Conservation (phyloP, 75 land plant species). For the Adiantum capillusveneris region DNA sequence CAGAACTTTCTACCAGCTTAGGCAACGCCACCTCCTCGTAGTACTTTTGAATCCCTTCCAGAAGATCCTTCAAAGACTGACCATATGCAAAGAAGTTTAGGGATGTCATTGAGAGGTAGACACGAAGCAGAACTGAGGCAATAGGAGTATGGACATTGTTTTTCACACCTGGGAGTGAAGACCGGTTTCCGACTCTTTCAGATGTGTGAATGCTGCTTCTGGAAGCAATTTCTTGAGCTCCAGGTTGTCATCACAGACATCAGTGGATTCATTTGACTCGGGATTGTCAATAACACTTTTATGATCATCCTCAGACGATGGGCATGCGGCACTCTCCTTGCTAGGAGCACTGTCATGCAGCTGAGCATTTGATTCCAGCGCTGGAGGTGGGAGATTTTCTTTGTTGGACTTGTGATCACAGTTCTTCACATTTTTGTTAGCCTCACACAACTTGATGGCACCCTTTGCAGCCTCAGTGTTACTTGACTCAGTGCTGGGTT, state of each 20-base stretch:
- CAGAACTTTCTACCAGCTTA: constrained; percentile 52
- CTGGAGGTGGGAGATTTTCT: constrained; percentile 8
- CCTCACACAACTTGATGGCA: no score
- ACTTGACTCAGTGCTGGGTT: background rate
- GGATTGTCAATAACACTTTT: background rate
- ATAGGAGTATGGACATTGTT: no score
- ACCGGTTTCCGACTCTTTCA: constrained; percentile 67
- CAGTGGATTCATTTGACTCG: constrained; percentile 8
- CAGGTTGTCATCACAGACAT: constrained; percentile 15
- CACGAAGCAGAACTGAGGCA: background rate
- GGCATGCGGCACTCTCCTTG: no score
- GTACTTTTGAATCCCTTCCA: constrained; percentile 59
- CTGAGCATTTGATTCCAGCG: background rate
- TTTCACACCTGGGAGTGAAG: constrained; percentile 63
- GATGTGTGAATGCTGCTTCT: constrained; percentile 46
- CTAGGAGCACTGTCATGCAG: background rate
- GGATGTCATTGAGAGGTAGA: no score
- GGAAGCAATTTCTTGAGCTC: constrained; percentile 42
- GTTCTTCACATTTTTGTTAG: no score
- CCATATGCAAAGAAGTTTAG: no score
- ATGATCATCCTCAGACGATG: no score
- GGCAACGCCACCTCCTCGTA: constrained; percentile 83
- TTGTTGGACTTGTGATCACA: constrained; percentile 11
- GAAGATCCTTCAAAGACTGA: constrained; percentile 59
- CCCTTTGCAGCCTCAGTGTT: background rate